phyloP scores from a whole-genome alignment of 441 rosid genomes.

The Populus hybrid region DNA sequence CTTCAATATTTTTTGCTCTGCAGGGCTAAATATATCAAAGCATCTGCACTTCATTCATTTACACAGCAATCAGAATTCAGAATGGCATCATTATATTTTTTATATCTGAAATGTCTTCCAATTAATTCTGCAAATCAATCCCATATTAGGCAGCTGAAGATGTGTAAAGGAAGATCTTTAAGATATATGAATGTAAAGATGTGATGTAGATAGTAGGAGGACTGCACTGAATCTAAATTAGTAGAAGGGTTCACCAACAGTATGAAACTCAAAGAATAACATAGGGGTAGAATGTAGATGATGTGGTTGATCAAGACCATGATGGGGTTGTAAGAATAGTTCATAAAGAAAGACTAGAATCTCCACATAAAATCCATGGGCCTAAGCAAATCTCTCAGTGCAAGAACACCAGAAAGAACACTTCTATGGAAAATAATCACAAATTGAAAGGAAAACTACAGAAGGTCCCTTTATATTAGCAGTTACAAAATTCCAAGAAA shows the following conservation, averaged over 20 bases:
- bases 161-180: not conserved
- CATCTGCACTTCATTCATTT: slow-evolving; percentile 47
- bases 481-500: not conserved
- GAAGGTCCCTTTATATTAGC: not conserved
- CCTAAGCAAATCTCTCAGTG: not conserved
- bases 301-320: not conserved
- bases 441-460: not conserved
- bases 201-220: not conserved
- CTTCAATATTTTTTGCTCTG: slow-evolving; percentile 66
- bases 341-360: not conserved
- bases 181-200: not conserved
- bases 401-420: not conserved
- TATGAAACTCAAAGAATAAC: not conserved
- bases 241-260: not conserved
- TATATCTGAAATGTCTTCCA: not conserved
- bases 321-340: not conserved
- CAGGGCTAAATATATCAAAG: slow-evolving; percentile 75
- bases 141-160: not conserved
- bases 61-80: not conserved
- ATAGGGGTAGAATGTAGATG: not conserved
- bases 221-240: not conserved
- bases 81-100: not conserved
- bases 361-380: not conserved
- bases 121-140: not conserved
- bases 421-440: not conserved